These are phyloP conservation scores for Clavaria fumosa DNA, from an alignment of 768 basidiomycete genomes.

Conservation along the genomic window DNA sequence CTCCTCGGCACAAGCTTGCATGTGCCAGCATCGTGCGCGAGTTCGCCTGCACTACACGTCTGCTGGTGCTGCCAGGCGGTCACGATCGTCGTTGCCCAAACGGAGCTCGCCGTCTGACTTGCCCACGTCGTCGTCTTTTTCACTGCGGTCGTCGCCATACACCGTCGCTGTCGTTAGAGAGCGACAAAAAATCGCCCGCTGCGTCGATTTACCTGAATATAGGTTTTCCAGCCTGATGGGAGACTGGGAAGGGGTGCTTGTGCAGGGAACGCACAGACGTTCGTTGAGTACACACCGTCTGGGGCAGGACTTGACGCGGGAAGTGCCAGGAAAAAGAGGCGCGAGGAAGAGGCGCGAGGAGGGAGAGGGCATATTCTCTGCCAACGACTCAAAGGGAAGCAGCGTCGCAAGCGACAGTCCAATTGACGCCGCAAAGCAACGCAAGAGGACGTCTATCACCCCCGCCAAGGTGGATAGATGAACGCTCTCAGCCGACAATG, in stretches of 20 bases:
- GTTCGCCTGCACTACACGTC: slow-evolving; percentile 37
- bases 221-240: slow-evolving; percentile 71
- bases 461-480: too few relatives aligned
- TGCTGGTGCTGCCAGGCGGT: slow-evolving; percentile 18
- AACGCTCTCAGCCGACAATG: too few relatives aligned
- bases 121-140: slow-evolving; percentile 34
- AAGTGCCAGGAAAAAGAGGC: slow-evolving; percentile 37
- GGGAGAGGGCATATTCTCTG: too few relatives aligned
- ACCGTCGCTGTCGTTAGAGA: slow-evolving; percentile 26
- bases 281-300: slow-evolving; percentile 49
- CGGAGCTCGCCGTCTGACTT: too few relatives aligned
- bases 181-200: slow-evolving; percentile 38
- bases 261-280: slow-evolving; percentile 80
- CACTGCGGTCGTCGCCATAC: too few relatives aligned
- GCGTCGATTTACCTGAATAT: slow-evolving; percentile 76
- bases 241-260: slow-evolving; percentile 81
- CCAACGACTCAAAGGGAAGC: too few relatives aligned
- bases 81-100: too few relatives aligned
- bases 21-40: slow-evolving; percentile 82
- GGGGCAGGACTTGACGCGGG: slow-evolving; percentile 35
- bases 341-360: slow-evolving; percentile 43
- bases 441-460: too few relatives aligned
- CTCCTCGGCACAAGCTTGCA: slow-evolving; percentile 74
- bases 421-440: too few relatives aligned
- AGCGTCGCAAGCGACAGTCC: too few relatives aligned